A percentile compares a stretch with the other conserved stretches of the same genome.
These are phyloP conservation scores for Pythium oligandrum DNA, from an alignment of 352 stramenopile species.

Conservation along the genomic window DNA sequence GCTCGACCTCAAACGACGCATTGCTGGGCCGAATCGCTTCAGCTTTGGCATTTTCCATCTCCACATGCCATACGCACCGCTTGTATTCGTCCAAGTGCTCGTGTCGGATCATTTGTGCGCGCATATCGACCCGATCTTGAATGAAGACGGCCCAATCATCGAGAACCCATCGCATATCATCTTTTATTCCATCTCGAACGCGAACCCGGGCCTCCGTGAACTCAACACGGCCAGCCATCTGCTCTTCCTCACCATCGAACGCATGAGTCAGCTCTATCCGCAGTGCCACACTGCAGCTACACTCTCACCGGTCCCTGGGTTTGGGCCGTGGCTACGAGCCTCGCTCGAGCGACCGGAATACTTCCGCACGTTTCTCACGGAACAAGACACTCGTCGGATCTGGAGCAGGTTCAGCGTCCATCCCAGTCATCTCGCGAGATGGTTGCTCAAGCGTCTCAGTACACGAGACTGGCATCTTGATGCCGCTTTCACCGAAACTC, in stretches of 20 bases:
- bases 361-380: slow-evolving; percentile 39
- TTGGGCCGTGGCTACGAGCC: slow-evolving; percentile 59
- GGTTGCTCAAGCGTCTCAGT: slow-evolving; percentile 57
- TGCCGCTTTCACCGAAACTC: slow-evolving; percentile 33
- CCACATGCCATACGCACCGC: slow-evolving; percentile 60
- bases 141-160: slow-evolving; percentile 37
- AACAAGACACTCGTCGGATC: slow-evolving; percentile 41
- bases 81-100: slow-evolving; percentile 76
- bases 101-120: slow-evolving; percentile 65
- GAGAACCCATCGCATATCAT: slow-evolving; percentile 67
- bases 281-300: slow-evolving; percentile 63
- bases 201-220: slow-evolving; percentile 69
- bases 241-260: slow-evolving; percentile 79
- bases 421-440: slow-evolving; percentile 53
- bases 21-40: slow-evolving; percentile 60
- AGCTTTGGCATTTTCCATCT: slow-evolving; percentile 84
- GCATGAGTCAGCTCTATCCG: slow-evolving; percentile 61
- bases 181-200: slow-evolving; percentile 84
- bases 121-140: slow-evolving; percentile 59
- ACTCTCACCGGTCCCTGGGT: slow-evolving; percentile 74
- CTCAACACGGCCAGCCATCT: slow-evolving; percentile 81
- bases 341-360: slow-evolving; percentile 31
- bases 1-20: slow-evolving; percentile 56
- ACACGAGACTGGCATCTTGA: slow-evolving; percentile 46
- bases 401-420: slow-evolving; percentile 58